Conservation (phyloP, 768 basidiomycete species). For the Kwoniella sp. region DNA sequence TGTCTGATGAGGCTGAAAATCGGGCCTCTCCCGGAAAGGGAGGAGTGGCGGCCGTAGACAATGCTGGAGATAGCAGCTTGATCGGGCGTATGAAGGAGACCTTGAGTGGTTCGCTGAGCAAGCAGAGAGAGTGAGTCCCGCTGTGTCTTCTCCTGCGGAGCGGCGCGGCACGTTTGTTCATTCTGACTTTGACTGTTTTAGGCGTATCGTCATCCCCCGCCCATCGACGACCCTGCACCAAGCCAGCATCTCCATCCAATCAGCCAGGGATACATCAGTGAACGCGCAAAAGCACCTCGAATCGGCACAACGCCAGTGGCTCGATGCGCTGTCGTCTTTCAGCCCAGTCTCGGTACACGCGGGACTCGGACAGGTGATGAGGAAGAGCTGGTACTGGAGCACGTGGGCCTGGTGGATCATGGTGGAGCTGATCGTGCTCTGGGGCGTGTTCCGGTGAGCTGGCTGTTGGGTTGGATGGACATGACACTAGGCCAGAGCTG, state of each 20-base stretch:
- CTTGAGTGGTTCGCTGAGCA: constrained; percentile 1
- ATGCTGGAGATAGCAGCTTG: not conserved
- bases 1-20: not conserved
- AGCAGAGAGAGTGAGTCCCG: not conserved
- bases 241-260: constrained; percentile 1
- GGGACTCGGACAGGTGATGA: constrained; percentile 9
- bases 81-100: not conserved
- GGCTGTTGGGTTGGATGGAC: too few relatives aligned
- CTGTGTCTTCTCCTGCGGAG: not conserved
- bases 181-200: not conserved
- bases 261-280: constrained; percentile 8
- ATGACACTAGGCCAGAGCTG: too few relatives aligned
- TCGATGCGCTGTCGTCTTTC: constrained; percentile 23
- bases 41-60: not conserved
- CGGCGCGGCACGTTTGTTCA: not conserved
- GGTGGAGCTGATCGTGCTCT: constrained; percentile 33
- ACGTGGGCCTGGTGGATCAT: constrained; percentile 36
- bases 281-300: constrained; percentile 16
- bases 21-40: too few relatives aligned
- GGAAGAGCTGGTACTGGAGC: constrained; percentile 28
- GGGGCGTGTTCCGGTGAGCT: constrained; percentile 42
- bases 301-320: constrained; percentile 25
- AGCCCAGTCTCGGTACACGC: not conserved
- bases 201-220: constrained; percentile 2
- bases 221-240: constrained; percentile 2